Evolutionary conservation across 2,329 filamentous ascomycete genomes (phyloP).

Genomic region (Bipolaris victoriae): DNA sequence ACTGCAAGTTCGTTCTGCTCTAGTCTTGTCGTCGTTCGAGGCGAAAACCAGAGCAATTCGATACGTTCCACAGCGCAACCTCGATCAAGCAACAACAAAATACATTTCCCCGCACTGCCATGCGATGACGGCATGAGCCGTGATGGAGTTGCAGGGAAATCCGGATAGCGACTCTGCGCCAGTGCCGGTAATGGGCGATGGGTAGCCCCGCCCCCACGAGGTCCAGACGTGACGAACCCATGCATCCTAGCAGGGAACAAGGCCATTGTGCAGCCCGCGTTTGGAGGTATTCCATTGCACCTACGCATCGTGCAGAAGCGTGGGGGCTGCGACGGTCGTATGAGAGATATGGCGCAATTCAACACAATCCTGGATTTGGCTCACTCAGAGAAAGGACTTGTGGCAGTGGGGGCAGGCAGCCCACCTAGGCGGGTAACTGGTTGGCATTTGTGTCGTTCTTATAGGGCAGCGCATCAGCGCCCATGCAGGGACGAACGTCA

Average conservation of each 20-base stretch:
- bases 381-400: constrained; percentile 19
- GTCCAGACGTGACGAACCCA: background rate
- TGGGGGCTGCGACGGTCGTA: constrained; percentile 22
- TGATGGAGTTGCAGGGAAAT: background rate
- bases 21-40: background rate
- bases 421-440: constrained; percentile 25
- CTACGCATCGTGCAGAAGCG: constrained; percentile 30
- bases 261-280: background rate
- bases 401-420: constrained; percentile 28
- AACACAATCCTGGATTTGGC: constrained; percentile 23
- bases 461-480: constrained; percentile 38
- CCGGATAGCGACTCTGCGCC: background rate
- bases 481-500: constrained; percentile 32
- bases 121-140: background rate
- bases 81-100: background rate
- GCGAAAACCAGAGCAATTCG: background rate
- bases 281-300: background rate
- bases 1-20: background rate
- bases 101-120: background rate
- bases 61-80: background rate
- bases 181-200: background rate
- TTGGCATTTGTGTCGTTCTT: constrained; percentile 30
- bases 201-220: constrained; percentile 2
- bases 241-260: constrained; percentile 7
- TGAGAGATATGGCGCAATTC: constrained; percentile 32